Evolutionary conservation across 352 stramenopile genomes (phyloP).

Genomic region (Pythium pyrilobum): DNA sequence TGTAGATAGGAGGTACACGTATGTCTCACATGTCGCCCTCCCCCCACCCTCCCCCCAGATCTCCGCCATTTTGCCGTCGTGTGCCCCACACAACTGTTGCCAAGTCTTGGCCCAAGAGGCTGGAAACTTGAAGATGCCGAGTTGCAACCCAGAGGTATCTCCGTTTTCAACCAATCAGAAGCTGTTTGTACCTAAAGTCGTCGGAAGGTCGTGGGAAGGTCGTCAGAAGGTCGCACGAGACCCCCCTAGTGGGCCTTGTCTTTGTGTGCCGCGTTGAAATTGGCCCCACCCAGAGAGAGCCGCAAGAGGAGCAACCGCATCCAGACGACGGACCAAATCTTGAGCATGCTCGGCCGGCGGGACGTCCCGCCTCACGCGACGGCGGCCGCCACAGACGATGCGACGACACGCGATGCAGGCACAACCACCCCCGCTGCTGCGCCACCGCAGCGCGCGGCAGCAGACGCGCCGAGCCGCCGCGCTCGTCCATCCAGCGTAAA

Average conservation of each 20-base stretch:
- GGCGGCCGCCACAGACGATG: background rate
- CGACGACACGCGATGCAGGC: background rate
- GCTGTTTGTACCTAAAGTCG: background rate
- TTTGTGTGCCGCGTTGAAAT: conserved; percentile 18
- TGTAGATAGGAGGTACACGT: no score
- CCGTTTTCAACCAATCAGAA: conserved; percentile 19
- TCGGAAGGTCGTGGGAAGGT: conserved; percentile 20
- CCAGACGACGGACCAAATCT: conserved; percentile 1
- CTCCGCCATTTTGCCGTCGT: no score
- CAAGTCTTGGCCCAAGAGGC: background rate
- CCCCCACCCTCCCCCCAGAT: no score
- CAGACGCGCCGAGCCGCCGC: background rate
- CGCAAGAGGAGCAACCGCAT: conserved; percentile 3
- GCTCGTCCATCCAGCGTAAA: background rate
- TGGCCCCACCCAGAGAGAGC: no score
- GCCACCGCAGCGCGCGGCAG: background rate
- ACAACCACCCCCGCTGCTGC: background rate
- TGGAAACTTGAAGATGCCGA: conserved; percentile 18
- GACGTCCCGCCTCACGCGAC: conserved; percentile 6
- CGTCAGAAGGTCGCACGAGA: conserved; percentile 16
- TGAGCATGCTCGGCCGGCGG: conserved; percentile 11
- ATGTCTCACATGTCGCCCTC: no score
- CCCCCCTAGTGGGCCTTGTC: conserved; percentile 7
- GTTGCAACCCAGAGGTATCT: background rate
- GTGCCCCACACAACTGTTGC: no score